phyloP scores from a whole-genome alignment of 345 rosid species.

The Brassica rapa region DNA sequence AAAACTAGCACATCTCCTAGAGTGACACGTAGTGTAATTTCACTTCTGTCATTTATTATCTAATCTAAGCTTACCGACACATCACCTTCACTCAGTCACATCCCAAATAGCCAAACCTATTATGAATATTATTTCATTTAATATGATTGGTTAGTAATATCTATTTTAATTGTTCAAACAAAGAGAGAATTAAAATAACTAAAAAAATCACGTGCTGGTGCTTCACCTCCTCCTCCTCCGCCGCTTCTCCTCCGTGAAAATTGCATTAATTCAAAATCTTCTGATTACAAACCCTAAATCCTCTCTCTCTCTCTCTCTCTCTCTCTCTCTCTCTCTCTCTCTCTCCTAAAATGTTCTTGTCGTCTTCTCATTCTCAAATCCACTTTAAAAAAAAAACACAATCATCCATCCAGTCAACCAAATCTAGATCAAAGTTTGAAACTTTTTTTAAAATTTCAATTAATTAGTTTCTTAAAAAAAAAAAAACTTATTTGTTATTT shows the following conservation, averaged over 20 bases:
- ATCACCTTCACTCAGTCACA: not conserved
- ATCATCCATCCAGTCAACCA: conserved; percentile 8
- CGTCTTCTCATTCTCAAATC: conserved; percentile 15
- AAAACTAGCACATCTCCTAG: conserved; percentile 5
- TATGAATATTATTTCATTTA: not conserved
- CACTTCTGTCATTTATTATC: not conserved
- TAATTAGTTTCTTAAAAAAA: no score
- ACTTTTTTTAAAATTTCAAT: not conserved
- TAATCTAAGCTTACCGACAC: not conserved
- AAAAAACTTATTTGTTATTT: not conserved
- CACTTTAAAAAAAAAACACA: not conserved
- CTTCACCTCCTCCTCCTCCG: conserved; percentile 37
- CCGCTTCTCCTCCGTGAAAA: conserved; percentile 42
- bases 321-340: not conserved
- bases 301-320: not conserved
- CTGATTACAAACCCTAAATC: conserved; percentile 22
- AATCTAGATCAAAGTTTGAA: conserved; percentile 38
- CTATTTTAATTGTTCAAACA: not conserved
- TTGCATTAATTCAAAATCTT: conserved; percentile 22
- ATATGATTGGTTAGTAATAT: not conserved
- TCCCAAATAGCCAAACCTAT: conserved; percentile 8
- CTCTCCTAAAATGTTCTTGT: not conserved
- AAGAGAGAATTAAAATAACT: not conserved
- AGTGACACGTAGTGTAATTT: not conserved
- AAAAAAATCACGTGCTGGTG: conserved; percentile 26